Percentiles rank a stretch among this genome's conserved stretches.
Evolutionary conservation across 495 filamentous ascomycete genomes (phyloP).

Genomic region (Talaromyces adpressus): DNA sequence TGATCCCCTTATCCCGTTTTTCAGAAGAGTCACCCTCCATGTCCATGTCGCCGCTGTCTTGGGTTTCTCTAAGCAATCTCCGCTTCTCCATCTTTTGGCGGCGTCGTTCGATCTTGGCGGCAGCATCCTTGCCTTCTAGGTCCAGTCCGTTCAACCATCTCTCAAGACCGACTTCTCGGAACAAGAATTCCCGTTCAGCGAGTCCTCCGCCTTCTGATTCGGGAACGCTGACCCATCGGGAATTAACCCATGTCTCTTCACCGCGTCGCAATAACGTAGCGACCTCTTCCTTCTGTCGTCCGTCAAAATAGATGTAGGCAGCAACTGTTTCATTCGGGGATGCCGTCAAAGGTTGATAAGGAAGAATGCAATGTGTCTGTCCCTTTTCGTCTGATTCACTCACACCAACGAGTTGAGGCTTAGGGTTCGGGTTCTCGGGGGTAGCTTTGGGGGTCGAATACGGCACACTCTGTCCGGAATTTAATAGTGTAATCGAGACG

Average conservation of each 20-base stretch:
- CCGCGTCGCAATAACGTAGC: slow-evolving; percentile 87
- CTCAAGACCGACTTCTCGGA: slow-evolving; percentile 94
- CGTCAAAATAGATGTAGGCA: slow-evolving; percentile 98
- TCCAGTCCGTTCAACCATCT: slow-evolving; percentile 93
- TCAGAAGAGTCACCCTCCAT: slow-evolving; percentile 38
- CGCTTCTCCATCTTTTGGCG: slow-evolving; percentile 85
- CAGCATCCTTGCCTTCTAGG: slow-evolving; percentile 78
- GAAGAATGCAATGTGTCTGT: slow-evolving; percentile 52
- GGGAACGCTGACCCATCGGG: slow-evolving; percentile 91
- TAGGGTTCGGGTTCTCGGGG: slow-evolving; percentile 62
- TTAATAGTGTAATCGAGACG: slow-evolving; percentile 91
- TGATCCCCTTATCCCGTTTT: slow-evolving; percentile 49
- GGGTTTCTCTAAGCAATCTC: slow-evolving; percentile 56
- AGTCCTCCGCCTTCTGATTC: slow-evolving; percentile 87
- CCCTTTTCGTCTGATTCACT: slow-evolving; percentile 48
- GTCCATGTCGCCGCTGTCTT: slow-evolving; percentile 43
- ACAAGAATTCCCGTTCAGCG: slow-evolving; percentile 94
- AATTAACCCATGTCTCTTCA: slow-evolving; percentile 99
- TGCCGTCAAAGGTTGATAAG: slow-evolving; percentile 82
- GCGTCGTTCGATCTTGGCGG: slow-evolving; percentile 81
- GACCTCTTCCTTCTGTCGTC: slow-evolving; percentile 90
- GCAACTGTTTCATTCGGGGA: slow-evolving; percentile 94
- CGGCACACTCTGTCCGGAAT: slow-evolving; percentile 77
- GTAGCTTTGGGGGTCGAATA: slow-evolving; percentile 80
- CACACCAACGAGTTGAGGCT: slow-evolving; percentile 69